Percentiles rank a stretch among this genome's conserved stretches.
phyloP scores from a whole-genome alignment of 371 early-diverging fungal genomes.

The Lichtheimia hyalospora region DNA sequence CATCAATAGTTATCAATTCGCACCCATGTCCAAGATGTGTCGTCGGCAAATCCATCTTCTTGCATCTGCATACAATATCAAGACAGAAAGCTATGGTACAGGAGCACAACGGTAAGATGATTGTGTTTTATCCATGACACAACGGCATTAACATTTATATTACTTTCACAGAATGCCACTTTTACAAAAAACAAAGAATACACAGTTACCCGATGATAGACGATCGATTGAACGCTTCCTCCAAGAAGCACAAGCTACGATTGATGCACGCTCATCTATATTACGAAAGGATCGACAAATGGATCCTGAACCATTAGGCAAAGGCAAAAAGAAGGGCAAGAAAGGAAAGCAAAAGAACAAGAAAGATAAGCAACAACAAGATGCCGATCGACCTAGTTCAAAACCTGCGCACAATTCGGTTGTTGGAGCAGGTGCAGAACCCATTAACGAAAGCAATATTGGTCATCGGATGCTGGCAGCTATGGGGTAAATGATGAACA shows the following conservation, averaged over 20 bases:
- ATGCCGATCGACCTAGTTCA: background rate
- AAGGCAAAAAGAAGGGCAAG: slow-evolving; percentile 10
- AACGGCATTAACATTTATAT: background rate
- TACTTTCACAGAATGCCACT: slow-evolving; percentile 29
- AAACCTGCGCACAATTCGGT: slow-evolving; percentile 30
- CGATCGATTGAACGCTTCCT: slow-evolving; percentile 48
- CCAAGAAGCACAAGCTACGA: slow-evolving; percentile 27
- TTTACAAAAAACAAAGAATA: slow-evolving; percentile 52
- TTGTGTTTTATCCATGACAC: background rate
- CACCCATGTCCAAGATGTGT: slow-evolving; percentile 53
- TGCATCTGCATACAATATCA: slow-evolving; percentile 50
- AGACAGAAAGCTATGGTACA: slow-evolving; percentile 50
- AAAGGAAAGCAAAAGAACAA: slow-evolving; percentile 9
- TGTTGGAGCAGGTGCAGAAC: slow-evolving; percentile 67
- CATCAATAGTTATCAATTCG: slow-evolving; percentile 38
- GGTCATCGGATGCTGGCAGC: slow-evolving; percentile 81
- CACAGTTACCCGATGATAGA: slow-evolving; percentile 49
- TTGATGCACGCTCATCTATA: slow-evolving; percentile 26
- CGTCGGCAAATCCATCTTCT: slow-evolving; percentile 55
- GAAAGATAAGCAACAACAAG: too few relatives aligned
- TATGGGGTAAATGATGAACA: slow-evolving; percentile 64
- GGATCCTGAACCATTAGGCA: slow-evolving; percentile 6
- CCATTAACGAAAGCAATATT: slow-evolving; percentile 66
- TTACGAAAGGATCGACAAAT: slow-evolving; percentile 18
- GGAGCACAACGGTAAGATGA: slow-evolving; percentile 29